phyloP scores from a whole-genome alignment of 2,329 filamentous ascomycete species.

The Neurospora sp. region DNA sequence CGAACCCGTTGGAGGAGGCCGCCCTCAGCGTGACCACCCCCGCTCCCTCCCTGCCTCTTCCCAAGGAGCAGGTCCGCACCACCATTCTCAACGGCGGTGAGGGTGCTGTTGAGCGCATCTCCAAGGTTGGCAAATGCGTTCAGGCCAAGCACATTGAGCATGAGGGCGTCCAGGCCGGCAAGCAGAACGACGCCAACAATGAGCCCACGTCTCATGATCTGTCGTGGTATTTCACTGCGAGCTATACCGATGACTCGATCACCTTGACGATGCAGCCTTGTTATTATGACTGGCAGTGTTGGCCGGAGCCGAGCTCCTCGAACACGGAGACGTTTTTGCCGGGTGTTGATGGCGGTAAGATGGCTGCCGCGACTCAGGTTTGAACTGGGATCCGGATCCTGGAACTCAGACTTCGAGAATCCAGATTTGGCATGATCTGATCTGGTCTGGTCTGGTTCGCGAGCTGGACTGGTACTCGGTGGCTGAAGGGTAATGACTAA shows the following conservation, averaged over 20 bases:
- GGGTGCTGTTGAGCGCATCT: neutral
- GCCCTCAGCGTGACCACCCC: neutral
- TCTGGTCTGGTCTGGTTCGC: neutral
- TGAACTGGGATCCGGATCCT: neutral
- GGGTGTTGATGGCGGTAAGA: neutral
- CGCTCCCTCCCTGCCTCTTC: neutral
- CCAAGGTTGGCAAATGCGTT: neutral
- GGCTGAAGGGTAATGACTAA: neutral
- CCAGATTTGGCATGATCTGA: neutral
- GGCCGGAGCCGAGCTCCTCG: neutral
- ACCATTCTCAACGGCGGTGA: neutral
- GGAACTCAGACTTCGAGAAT: neutral
- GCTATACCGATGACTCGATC: neutral
- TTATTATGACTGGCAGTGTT: neutral
- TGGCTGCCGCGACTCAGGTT: neutral
- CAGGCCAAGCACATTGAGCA: neutral
- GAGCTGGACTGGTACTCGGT: neutral
- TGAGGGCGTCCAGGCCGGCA: neutral
- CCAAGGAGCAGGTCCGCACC: neutral
- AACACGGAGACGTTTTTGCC: neutral
- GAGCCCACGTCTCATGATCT: neutral
- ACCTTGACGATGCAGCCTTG: neutral
- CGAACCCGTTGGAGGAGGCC: neutral
- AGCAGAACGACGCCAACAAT: neutral
- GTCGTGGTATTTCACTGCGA: neutral